Percentiles rank a stretch among this genome's conserved stretches.
Conservation (phyloP, 2,329 filamentous ascomycete genomes). For the Metarhizium robertsii region DNA sequence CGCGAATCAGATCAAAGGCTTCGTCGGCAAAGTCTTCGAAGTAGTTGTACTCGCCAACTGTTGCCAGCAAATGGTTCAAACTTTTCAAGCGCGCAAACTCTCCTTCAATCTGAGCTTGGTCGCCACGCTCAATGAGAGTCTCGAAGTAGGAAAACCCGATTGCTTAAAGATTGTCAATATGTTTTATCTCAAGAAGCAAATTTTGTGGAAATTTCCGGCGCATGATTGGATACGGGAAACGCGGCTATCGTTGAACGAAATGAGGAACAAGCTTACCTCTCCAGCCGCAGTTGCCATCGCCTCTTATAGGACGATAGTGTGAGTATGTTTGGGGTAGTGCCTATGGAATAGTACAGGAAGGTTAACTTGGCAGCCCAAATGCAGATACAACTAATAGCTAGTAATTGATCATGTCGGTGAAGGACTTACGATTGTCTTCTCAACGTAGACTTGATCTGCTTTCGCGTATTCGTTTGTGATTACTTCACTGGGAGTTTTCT, state of each 20-base stretch:
- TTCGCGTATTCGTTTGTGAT: conserved; percentile 83
- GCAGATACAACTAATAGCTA: too few species aligned
- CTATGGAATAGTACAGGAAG: conserved; percentile 31
- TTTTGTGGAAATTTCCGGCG: background rate
- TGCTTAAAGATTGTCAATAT: conserved; percentile 40
- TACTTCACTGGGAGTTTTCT: conserved; percentile 63
- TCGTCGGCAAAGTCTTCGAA: conserved; percentile 78
- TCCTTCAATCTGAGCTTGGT: conserved; percentile 53
- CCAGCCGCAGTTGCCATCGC: conserved; percentile 96
- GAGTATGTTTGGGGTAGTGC: conserved; percentile 75
- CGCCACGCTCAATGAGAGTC: conserved; percentile 60
- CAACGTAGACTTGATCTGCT: conserved; percentile 74
- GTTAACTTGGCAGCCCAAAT: background rate
- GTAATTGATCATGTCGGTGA: background rate
- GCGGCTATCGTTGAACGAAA: background rate
- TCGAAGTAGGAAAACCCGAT: conserved; percentile 93
- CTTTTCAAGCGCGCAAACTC: conserved; percentile 66
- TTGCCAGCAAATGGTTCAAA: conserved; percentile 61
- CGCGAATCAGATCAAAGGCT: conserved; percentile 57
- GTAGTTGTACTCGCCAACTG: conserved; percentile 60
- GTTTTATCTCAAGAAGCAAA: background rate
- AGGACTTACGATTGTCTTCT: conserved; percentile 71
- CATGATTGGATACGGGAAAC: background rate
- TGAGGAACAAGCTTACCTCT: conserved; percentile 58
- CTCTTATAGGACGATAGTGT: conserved; percentile 77